Evolutionary conservation across 805 yeast species (phyloP), one percentile per base, ranked within the genome.

Genomic region (Saturnispora zaruensis): DNA sequence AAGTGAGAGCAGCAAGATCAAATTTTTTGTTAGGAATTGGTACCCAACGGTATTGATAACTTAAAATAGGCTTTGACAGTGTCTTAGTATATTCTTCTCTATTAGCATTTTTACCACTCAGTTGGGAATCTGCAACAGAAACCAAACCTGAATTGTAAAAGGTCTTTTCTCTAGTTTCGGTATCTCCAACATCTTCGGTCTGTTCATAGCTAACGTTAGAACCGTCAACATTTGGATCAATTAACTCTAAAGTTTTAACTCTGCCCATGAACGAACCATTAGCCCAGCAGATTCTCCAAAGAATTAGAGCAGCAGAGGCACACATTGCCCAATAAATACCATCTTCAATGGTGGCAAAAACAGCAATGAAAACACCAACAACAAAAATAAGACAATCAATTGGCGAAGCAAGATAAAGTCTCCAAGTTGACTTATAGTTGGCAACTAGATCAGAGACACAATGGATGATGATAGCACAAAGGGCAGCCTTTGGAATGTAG

Each of bases 271-370:
- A 87, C 46, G 78, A 75, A 55, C 96, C 96, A 51, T 75, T 75
- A 41, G 97, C 95, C 70, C 78, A 81, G 24, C 95, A 86, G 44
- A 85, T 65, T 61, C 87, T 79, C 69, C 87, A 78, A 50, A 90
- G 70, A 51, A 89, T 67, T 41, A 78, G 72, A 20, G 88, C 96
- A 57, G 75, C 77, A 32, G 95, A 86, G 50, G 96, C 91, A 61
- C 85, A 81, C 57, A 87, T 77, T 38, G 96, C 91, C 67, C 89
- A 90, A 70, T 90, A 90, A 58, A 90, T 84, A 70, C 96, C 97
- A 61, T 81, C 71, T 66, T 90, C 97, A 63, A 90, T 84, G 5
- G 87, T 71, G 5, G 87, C 70, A 57, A 87, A 87, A 5, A 88
- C 84, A 36, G 93, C 79, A 58, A 87, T 74, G 45, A 87, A 61